Evolutionary conservation across 78 protist genomes (phyloP), one percentile per base, ranked within the genome.

Genomic region (Dictyostelium purpureum): DNA sequence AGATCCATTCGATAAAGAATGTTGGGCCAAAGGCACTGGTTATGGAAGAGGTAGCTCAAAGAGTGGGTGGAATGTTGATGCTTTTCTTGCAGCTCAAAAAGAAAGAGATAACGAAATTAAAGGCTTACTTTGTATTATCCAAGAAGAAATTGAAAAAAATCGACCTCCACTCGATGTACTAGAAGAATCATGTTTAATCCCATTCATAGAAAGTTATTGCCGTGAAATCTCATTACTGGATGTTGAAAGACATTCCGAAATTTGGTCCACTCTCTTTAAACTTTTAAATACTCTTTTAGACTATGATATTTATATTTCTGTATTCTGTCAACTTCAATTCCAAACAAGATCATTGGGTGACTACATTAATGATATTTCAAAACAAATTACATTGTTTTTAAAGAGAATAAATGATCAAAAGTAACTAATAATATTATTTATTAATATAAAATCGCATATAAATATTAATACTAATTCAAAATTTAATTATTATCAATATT

Each of bases 21-120:
- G 37, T 31, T 94, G 96, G 96, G 96, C 94, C 12, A 94, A 88
- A 49, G 96, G 96, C 19, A 94, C 96, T 5, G 96, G 96, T 21
- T 94, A 94, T 69, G 96, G 96, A 21, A 33, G 78, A 40, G 90
- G 93, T 21, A 38, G 18, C 26, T 37, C 42, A 45, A 26, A 63
- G n/a, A 81, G 40, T 43, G 74, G 90, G 43, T 85, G 96, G 94
- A 76, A 85, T 56, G 73, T 94, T 12, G 76, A 71, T 37, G 93
- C 89, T 14, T 87, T 57, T 56, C 65, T 78, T 2, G 96, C 88
- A 21, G 93, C 92, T 3, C 88, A 82, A 33, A 67, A 74, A 26
- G 88, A 94, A 67, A 67, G 88, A 42, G 89, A 92, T 43, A 18
- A 43, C 18, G 95, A 82, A n/a, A 92, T 89, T 6, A 73, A 40